Evolutionary conservation across 768 basidiomycete genomes (phyloP).

Genomic region (Phaffia australis): DNA sequence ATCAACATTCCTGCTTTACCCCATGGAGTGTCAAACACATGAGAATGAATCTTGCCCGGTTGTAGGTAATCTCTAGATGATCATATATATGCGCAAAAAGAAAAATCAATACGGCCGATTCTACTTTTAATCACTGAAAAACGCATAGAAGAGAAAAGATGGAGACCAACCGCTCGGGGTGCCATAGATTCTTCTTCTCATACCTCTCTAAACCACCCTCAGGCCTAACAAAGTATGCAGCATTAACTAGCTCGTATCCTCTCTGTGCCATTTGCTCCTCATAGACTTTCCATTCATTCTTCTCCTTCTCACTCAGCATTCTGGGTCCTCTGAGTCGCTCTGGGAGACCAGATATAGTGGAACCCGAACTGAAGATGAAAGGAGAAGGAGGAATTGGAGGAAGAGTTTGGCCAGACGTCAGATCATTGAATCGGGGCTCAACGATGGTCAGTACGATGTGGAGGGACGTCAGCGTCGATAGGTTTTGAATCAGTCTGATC

Average conservation of each 20-base stretch:
- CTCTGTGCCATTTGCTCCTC: background rate
- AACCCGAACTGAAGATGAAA: background rate
- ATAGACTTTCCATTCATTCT: background rate
- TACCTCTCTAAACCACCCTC: conserved; percentile 7
- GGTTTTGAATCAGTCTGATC: too few relatives aligned
- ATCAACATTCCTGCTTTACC: conserved; percentile 14
- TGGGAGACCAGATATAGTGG: background rate
- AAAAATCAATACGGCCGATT: background rate
- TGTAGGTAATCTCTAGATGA: conserved; percentile 5
- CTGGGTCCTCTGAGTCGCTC: background rate
- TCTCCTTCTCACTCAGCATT: background rate
- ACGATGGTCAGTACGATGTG: conserved; percentile 6
- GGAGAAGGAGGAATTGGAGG: background rate
- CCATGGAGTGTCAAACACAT: conserved; percentile 20
- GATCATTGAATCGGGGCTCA: background rate
- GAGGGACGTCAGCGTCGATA: background rate
- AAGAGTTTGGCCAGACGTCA: too few relatives aligned
- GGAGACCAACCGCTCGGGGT: conserved; percentile 3
- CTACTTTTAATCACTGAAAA: too few relatives aligned
- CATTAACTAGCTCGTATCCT: background rate
- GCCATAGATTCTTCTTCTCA: conserved; percentile 12
- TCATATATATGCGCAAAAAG: too few relatives aligned
- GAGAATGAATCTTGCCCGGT: background rate
- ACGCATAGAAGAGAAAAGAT: too few relatives aligned
- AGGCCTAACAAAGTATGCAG: conserved; percentile 5